phyloP scores from a whole-genome alignment of 2,329 filamentous ascomycete genomes.

The Dichotomopilus funicola region DNA sequence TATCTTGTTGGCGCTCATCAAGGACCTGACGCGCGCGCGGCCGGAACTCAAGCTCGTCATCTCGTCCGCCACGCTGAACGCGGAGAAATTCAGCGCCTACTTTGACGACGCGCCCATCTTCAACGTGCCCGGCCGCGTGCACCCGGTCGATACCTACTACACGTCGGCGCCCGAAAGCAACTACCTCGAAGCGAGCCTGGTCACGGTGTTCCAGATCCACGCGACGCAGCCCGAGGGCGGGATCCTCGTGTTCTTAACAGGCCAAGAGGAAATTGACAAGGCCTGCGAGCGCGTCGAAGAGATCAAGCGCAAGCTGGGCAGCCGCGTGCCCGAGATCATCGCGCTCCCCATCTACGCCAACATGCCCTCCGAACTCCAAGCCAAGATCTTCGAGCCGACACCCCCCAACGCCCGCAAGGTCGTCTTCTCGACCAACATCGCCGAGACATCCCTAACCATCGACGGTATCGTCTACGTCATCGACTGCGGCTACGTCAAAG shows the following conservation, averaged over 20 bases:
- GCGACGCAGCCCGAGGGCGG: conserved; percentile 78
- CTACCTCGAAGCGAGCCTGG: conserved; percentile 84
- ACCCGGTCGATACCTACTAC: conserved; percentile 87
- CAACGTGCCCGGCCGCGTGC: conserved; percentile 84
- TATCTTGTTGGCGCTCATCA: conserved; percentile 79
- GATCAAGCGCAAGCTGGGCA: conserved; percentile 79
- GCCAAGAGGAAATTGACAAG: conserved; percentile 91
- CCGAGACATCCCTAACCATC: conserved; percentile 91
- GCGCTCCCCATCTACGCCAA: conserved; percentile 94
- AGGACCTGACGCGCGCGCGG: conserved; percentile 76
- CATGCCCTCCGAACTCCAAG: conserved; percentile 80
- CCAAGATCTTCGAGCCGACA: conserved; percentile 91
- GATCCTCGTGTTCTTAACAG: conserved; percentile 89
- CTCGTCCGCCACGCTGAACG: conserved; percentile 90
- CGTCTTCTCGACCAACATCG: conserved; percentile 92
- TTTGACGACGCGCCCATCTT: conserved; percentile 93
- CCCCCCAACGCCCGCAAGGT: conserved; percentile 82
- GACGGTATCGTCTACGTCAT: conserved; percentile 96
- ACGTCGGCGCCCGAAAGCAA: conserved; percentile 88
- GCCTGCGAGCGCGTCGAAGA: conserved; percentile 79
- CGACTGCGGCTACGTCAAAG: conserved; percentile 90
- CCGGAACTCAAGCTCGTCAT: conserved; percentile 87
- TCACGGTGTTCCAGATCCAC: conserved; percentile 92
- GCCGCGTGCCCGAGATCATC: conserved; percentile 76
- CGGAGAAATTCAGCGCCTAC: conserved; percentile 83